Evolutionary conservation across 306 rosid species (phyloP).

Genomic region (Medicago lupulina): DNA sequence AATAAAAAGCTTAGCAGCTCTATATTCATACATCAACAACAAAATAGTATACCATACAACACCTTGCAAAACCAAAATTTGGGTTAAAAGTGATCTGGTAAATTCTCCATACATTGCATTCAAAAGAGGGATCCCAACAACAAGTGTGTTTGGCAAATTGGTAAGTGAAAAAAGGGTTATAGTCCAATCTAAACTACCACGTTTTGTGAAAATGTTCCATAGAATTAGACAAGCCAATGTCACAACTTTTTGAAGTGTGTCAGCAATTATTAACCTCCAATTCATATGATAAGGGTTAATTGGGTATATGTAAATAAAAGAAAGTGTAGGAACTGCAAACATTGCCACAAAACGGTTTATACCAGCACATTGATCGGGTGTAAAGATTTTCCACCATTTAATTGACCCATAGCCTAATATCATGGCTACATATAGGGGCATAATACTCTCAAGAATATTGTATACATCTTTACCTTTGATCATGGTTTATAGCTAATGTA

Average conservation of each 20-base stretch:
- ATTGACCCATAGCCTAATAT: slow-evolving; percentile 43
- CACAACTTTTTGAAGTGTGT: slow-evolving; percentile 46
- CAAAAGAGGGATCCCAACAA: slow-evolving; percentile 78
- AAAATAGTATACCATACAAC: slow-evolving; percentile 75
- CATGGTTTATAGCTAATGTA: slow-evolving; percentile 44
- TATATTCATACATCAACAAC: slow-evolving; percentile 72
- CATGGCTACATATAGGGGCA: slow-evolving; percentile 48
- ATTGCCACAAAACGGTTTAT: slow-evolving; percentile 44
- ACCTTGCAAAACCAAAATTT: slow-evolving; percentile 70
- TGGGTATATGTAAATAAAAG: slow-evolving; percentile 28
- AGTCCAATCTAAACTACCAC: slow-evolving; percentile 64
- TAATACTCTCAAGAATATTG: slow-evolving; percentile 40
- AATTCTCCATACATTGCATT: slow-evolving; percentile 82
- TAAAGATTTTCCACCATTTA: slow-evolving; percentile 55
- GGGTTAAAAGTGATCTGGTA: slow-evolving; percentile 70
- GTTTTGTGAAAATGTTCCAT: slow-evolving; percentile 44
- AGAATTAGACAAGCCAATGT: slow-evolving; percentile 7
- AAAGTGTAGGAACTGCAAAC: slow-evolving; percentile 40
- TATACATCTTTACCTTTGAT: slow-evolving; percentile 75
- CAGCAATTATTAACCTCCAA: slow-evolving; percentile 35
- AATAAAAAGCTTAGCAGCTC: slow-evolving; percentile 72
- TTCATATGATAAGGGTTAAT: slow-evolving; percentile 48
- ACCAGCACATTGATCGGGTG: slow-evolving; percentile 44
- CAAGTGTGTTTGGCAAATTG: slow-evolving; percentile 81
- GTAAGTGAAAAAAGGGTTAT: slow-evolving; percentile 78